A percentile compares a stretch with the other conserved stretches of the same genome.
These are phyloP conservation scores for Flaveria linearis DNA, from an alignment of 129 eudicot species.

Conservation along the genomic window DNA sequence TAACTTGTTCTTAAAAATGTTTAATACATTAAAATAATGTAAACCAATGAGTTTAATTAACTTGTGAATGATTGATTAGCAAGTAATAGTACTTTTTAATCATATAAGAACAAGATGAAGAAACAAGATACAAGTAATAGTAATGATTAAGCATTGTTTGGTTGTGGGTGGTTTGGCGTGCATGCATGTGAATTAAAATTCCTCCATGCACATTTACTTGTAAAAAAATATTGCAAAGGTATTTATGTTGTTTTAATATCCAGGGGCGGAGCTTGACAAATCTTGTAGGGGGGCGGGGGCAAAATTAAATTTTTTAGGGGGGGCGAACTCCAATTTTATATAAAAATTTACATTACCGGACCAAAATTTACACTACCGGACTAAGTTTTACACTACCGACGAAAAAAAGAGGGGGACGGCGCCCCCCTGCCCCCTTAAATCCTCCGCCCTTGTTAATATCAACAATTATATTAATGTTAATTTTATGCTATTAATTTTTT, in stretches of 20 bases:
- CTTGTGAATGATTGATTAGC: background rate
- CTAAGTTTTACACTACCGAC: too few species aligned
- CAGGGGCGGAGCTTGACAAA: too few species aligned
- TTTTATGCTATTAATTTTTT: background rate
- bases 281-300: too few species aligned
- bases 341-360: too few species aligned
- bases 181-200: slow-evolving; percentile 8
- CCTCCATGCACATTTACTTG: slow-evolving; percentile 1
- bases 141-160: slow-evolving; percentile 19
- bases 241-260: background rate
- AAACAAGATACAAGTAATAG: slow-evolving; percentile 13
- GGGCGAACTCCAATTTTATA: too few species aligned
- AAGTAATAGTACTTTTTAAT: slow-evolving; percentile 1
- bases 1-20: background rate
- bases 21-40: background rate
- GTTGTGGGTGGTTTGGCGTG: slow-evolving; percentile 14
- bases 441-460: too few species aligned
- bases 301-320: too few species aligned
- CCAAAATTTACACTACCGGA: too few species aligned
- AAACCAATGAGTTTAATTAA: background rate
- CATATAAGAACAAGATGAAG: slow-evolving; percentile 6
- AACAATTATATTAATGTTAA: background rate
- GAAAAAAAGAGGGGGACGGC: too few species aligned
- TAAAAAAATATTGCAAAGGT: background rate
- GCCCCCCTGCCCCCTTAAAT: too few species aligned